A percentile compares a stretch with the other conserved stretches of the same genome.
Conservation (phyloP, 257 asterid species). For the Solanum raphanifolium region DNA sequence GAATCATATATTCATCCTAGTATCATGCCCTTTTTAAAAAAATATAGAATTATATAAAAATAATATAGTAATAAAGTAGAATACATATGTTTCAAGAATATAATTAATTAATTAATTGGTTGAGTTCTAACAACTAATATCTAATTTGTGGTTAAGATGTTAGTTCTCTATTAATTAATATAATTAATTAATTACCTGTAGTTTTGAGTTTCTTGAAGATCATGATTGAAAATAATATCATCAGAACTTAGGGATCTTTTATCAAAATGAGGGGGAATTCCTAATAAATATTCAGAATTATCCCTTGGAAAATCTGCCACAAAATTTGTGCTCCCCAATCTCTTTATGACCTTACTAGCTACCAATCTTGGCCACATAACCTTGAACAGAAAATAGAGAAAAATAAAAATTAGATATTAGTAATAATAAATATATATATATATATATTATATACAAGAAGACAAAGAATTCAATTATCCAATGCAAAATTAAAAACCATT, state of each 20-base stretch:
- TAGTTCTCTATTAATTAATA: not conserved
- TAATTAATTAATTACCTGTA: conserved; percentile 23
- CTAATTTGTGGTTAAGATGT: not conserved
- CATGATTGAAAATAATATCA: not conserved
- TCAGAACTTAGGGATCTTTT: conserved; percentile 11
- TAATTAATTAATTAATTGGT: not conserved
- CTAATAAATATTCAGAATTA: conserved; percentile 9
- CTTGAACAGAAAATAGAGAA: not conserved
- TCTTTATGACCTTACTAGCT: conserved; percentile 41
- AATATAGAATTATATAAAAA: not conserved
- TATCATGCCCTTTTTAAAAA: not conserved
- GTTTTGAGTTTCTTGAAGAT: conserved; percentile 5
- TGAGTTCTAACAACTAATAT: not conserved
- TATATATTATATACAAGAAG: not conserved
- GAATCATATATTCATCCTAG: not conserved
- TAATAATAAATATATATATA: not conserved
- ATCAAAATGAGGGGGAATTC: conserved; percentile 18
- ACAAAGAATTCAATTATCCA: not conserved
- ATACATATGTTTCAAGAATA: not conserved
- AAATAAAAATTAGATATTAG: not conserved
- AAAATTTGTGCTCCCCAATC: conserved; percentile 40
- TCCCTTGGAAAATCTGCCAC: conserved; percentile 39
- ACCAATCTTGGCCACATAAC: conserved; percentile 62
- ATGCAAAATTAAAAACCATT: not conserved
- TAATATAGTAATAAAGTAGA: not conserved